phyloP scores from a whole-genome alignment of 352 stramenopile genomes.

The Phytophthora rubi region DNA sequence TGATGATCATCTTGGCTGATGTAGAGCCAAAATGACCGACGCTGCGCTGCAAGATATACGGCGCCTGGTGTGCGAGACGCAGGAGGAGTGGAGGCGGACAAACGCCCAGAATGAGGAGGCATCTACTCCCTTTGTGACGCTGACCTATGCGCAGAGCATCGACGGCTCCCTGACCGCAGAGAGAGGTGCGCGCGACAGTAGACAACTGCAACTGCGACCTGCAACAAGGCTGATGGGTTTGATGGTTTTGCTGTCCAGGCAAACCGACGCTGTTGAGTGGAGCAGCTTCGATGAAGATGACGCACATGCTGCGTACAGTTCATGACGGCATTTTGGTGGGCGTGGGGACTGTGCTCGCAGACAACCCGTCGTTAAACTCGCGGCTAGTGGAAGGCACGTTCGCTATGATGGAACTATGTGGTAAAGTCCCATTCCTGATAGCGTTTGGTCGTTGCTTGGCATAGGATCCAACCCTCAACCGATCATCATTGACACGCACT shows the following conservation, averaged over 20 bases:
- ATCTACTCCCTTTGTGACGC: slow-evolving; percentile 62
- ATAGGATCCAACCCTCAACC: slow-evolving; percentile 70
- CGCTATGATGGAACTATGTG: not conserved
- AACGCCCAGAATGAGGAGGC: not conserved
- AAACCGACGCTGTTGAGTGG: slow-evolving; percentile 77
- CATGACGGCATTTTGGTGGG: slow-evolving; percentile 91
- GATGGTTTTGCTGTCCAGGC: slow-evolving; percentile 33
- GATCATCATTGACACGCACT: slow-evolving; percentile 75
- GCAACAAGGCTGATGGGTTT: not conserved
- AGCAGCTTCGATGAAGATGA: slow-evolving; percentile 84
- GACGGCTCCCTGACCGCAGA: slow-evolving; percentile 81
- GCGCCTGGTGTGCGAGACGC: slow-evolving; percentile 35
- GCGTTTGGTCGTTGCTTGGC: not conserved
- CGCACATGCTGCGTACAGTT: slow-evolving; percentile 82
- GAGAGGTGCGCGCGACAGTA: slow-evolving; percentile 43
- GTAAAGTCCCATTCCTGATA: not conserved
- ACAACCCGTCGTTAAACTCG: slow-evolving; percentile 90
- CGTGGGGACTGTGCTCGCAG: slow-evolving; percentile 81
- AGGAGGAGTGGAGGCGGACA: slow-evolving; percentile 27
- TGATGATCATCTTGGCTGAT: not conserved
- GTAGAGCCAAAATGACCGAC: slow-evolving; percentile 12
- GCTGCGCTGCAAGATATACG: slow-evolving; percentile 36
- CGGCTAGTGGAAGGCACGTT: slow-evolving; percentile 59
- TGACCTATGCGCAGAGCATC: slow-evolving; percentile 92
- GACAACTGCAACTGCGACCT: not conserved